These are phyloP conservation scores for Poa pratensis DNA, from an alignment of 176 grass and related monocot genomes.

Conservation along the genomic window DNA sequence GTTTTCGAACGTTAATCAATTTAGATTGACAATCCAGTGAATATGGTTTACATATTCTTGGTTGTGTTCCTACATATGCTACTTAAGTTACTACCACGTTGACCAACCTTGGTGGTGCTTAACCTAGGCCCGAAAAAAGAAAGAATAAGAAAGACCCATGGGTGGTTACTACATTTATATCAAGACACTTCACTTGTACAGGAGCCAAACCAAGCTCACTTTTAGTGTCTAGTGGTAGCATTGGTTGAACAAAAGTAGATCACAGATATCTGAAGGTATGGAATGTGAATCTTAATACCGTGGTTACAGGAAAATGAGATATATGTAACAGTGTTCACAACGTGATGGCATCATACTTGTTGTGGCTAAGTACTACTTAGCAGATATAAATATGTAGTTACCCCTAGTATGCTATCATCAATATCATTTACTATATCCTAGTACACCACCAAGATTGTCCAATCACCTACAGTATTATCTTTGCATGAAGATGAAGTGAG, in stretches of 20 bases:
- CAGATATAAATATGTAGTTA: conserved; percentile 31
- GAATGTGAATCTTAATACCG: background rate
- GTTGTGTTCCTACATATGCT: background rate
- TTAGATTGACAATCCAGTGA: background rate
- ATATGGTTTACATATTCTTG: background rate
- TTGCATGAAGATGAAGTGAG: conserved; percentile 23
- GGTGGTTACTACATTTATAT: background rate
- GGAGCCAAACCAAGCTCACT: conserved; percentile 9
- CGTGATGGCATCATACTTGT: conserved; percentile 19
- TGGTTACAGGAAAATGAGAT: background rate
- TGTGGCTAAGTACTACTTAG: conserved; percentile 28
- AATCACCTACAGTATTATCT: conserved; percentile 21
- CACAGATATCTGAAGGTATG: background rate
- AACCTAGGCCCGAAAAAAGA: background rate
- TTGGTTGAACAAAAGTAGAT: conserved; percentile 5
- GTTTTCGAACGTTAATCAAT: background rate
- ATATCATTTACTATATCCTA: conserved; percentile 35
- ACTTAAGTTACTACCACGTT: background rate
- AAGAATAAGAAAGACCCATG: background rate
- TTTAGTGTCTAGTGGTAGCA: background rate
- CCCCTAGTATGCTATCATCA: background rate
- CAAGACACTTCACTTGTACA: conserved; percentile 11
- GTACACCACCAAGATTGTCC: background rate
- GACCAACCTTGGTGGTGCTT: background rate
- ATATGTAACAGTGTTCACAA: background rate